Conservation (phyloP, 2,329 filamentous ascomycete species). For the Aureobasidium pullulans region DNA sequence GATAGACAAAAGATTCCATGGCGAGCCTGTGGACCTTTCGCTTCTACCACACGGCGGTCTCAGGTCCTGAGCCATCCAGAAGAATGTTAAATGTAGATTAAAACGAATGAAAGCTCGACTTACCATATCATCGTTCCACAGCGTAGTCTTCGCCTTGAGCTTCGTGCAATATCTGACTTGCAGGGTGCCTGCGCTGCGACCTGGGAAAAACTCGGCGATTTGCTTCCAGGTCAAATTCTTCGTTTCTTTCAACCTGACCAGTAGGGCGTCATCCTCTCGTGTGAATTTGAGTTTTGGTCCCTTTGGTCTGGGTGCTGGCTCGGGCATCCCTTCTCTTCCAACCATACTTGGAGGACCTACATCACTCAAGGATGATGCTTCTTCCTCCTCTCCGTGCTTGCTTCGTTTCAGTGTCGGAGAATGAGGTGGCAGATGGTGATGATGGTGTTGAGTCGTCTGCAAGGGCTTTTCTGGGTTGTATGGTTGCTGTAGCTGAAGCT, state of each 20-base stretch:
- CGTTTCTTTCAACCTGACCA: conserved; percentile 88
- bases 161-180: conserved; percentile 95
- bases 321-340: conserved; percentile 78
- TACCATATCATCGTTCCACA: conserved; percentile 93
- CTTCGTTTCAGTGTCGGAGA: conserved; percentile 58
- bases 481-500: background rate
- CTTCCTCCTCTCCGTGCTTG: conserved; percentile 42
- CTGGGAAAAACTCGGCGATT: conserved; percentile 93
- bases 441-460: conserved; percentile 53
- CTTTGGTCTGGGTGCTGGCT: conserved; percentile 69
- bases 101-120: conserved; percentile 25
- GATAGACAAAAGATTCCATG: too few relatives aligned
- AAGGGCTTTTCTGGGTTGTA: background rate
- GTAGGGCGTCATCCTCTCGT: conserved; percentile 77
- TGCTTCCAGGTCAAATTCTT: conserved; percentile 96
- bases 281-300: conserved; percentile 93
- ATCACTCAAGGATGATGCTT: conserved; percentile 33
- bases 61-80: background rate
- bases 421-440: conserved; percentile 71
- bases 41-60: too few relatives aligned
- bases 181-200: conserved; percentile 78
- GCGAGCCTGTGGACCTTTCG: too few relatives aligned
- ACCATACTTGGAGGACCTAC: conserved; percentile 73
- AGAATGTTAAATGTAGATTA: background rate
- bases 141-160: conserved; percentile 84